phyloP scores from a whole-genome alignment of 345 rosid genomes.

The Linum lewisii region DNA sequence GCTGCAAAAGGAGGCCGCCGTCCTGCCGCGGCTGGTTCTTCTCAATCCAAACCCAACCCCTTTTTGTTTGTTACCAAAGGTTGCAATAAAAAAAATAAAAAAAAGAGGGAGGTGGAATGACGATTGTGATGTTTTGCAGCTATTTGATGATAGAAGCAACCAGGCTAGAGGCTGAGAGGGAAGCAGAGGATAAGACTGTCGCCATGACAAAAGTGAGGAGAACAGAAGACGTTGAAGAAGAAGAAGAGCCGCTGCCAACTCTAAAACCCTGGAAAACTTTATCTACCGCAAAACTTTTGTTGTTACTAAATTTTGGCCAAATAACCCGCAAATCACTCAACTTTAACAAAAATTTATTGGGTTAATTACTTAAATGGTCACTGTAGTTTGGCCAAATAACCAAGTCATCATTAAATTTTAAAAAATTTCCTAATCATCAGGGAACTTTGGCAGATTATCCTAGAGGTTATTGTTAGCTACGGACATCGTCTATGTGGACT shows the following conservation, averaged over 20 bases:
- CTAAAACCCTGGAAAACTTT: slow-evolving; percentile 33
- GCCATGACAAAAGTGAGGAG: slow-evolving; percentile 14
- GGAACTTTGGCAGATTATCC: too few relatives aligned
- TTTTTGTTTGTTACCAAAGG: neutral
- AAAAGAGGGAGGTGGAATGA: neutral
- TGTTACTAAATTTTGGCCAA: neutral
- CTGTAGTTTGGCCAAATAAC: too few relatives aligned
- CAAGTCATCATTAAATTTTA: too few relatives aligned
- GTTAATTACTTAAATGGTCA: too few relatives aligned
- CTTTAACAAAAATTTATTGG: too few relatives aligned
- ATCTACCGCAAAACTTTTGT: too few relatives aligned
- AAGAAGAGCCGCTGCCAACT: neutral
- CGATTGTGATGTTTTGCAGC: neutral
- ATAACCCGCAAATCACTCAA: too few relatives aligned
- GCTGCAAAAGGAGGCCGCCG: slow-evolving; percentile 26
- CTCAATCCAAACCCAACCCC: too few relatives aligned
- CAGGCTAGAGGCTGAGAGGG: slow-evolving; percentile 20
- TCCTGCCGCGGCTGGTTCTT: slow-evolving; percentile 16
- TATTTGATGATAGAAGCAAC: slow-evolving; percentile 16
- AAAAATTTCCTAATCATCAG: too few relatives aligned
- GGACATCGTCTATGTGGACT: too few relatives aligned
- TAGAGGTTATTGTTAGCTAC: too few relatives aligned
- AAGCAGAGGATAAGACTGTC: slow-evolving; percentile 6
- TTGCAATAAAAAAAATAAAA: slow-evolving; percentile 12
- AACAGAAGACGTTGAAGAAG: neutral